Base-by-base conservation (phyloP, 2,329 filamentous ascomycete genomes). In the Exserohilum turcica region DNA sequence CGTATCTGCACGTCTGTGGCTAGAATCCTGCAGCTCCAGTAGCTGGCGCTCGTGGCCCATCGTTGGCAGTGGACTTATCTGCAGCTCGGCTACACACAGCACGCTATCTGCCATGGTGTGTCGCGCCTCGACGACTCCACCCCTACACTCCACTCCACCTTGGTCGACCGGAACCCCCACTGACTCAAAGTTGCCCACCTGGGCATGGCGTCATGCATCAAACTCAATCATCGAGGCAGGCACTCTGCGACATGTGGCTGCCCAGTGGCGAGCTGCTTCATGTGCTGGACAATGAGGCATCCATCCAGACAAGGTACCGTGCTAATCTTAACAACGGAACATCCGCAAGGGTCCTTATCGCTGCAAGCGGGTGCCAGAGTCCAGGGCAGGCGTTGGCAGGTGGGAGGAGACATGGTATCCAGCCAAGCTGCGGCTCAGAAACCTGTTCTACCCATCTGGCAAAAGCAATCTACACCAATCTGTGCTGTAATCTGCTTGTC, bases 191-290 rank as follows among this genome's bases (percentile, higher is more conserved):
- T 33, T 37, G 13, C 52, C 42, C n/a, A 32, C 36, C 29, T 39
- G 31, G 19, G 42, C 24, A 51, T 51, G 18, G 40, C 39, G 36
- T 45, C 36, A 51, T 51, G 52, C 42, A 46, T 16, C 45, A 50
- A 38, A 27, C 33, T 38, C 33, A 24, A 48, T 29, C 38, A 27
- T 52, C 18, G 43, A 48, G 37, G 35, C 28, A 44, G 21, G 42
- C 35, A 36, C 28, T 19, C 37, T 54, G 52, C 38, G 47, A 54
- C 52, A 29, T 54, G 52, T 54, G 47, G 47, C 52, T 54, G 37
- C 35, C 29, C 36, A 12, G 47, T 51, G 47, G 52, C 47, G 47
- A 54, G 39, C 51, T 54, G 51, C 46, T 38, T 15, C 21, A n/a
- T 54, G 40, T 45, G 52, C 38, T 51, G 52, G 40, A 46, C 40